Evolutionary conservation across 176 grass and related monocot species (phyloP), one percentile per base, ranked within the genome.

Genomic region (Musa beccarii): DNA sequence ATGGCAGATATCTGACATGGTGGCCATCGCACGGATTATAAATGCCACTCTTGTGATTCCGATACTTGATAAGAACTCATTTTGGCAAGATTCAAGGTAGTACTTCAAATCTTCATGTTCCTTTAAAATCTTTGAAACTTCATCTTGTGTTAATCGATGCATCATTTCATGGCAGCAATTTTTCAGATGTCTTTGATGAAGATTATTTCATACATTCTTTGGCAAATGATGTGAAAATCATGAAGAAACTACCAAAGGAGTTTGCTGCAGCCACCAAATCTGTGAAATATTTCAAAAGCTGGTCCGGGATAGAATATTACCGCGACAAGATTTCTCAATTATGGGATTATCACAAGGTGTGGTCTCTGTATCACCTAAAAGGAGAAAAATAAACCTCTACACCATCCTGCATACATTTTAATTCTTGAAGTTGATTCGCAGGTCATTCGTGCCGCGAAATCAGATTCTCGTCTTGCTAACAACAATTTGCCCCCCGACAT

Each of bases 401-500:
- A 43, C 34, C 0, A 43, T 43, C 34, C 34, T 43, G 34, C 3
- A 43, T 43, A 5, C 34, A 43, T 43, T 43, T 43, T 43, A 43
- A 43, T 43, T 43, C 34, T 43, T 43, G 34, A 43, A 43, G 6
- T 43, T 43, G 34, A 43, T 43, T 43, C 4, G 43, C 76, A 98
- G 95, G 90, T 98, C 51, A 94, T 98, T 84, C 84, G 90, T 75
- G 90, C 88, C 68, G 95, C 95, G 80, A 98, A 98, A 81, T 94
- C 95, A 79, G 95, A 99, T 92, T 90, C 95, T 74, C 88, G 95
- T 71, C 90, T 99, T 81, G 95, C 90, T 75, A 99, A 99, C 84
- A 99, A 99, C 81, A 71, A 91, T 65, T 81, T 99, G 52, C 95
- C 95, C 70, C 83, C 83, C 17, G 90, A 94, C 69, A 91, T 99